phyloP scores from a whole-genome alignment of 139 green algal species.

The Chlorella ohadii region DNA sequence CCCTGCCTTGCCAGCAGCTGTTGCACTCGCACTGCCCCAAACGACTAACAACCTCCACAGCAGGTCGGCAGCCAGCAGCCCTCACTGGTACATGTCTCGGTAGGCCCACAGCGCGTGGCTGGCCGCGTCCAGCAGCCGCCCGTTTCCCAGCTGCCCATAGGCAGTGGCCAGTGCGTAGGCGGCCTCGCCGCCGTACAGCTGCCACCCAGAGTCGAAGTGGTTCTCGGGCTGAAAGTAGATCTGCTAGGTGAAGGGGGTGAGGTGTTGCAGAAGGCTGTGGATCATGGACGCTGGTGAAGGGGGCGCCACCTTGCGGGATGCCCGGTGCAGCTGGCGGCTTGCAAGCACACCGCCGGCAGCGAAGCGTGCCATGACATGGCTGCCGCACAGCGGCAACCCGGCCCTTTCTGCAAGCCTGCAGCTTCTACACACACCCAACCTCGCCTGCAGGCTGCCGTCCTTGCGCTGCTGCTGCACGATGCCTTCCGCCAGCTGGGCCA shows the following conservation, averaged over 20 bases:
- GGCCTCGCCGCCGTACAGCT: conserved; percentile 20
- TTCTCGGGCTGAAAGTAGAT: conserved; percentile 12
- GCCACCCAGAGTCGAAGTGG: background rate
- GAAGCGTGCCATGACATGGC: no score
- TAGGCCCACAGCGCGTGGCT: background rate
- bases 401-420: no score
- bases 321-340: background rate
- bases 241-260: no score
- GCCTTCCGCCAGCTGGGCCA: conserved; percentile 5
- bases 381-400: no score
- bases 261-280: no score
- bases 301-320: no score
- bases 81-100: background rate
- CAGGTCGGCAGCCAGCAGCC: background rate
- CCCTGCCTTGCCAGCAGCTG: no score
- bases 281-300: no score
- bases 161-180: background rate
- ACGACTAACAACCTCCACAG: background rate
- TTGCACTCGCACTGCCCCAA: background rate
- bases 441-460: background rate
- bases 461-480: conserved; percentile 20
- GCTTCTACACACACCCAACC: background rate
- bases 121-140: background rate
- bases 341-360: no score
- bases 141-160: background rate